Evolutionary conservation across 768 basidiomycete species (phyloP).

Genomic region (Tylopilus plumbeoviolaceoides): DNA sequence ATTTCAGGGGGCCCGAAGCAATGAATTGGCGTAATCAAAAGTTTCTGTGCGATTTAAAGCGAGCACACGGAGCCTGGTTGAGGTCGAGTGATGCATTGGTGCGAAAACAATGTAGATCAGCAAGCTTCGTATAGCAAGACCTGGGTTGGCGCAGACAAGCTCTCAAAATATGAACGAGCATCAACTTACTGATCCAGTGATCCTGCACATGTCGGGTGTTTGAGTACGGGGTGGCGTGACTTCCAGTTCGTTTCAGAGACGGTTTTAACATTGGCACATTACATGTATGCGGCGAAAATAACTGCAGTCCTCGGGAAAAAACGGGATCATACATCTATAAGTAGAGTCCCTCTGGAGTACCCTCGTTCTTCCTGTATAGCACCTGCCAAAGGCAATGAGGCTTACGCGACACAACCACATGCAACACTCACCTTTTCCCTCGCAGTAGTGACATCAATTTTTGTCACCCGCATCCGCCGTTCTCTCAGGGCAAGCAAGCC

Average conservation of each 20-base stretch:
- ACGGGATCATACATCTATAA: slow-evolving; percentile 41
- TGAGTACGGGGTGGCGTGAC: neutral
- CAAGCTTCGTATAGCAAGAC: neutral
- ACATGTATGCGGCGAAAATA: neutral
- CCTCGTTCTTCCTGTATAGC: slow-evolving; percentile 96
- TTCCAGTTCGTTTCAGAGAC: neutral
- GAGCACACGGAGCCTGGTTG: neutral
- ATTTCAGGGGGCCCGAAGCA: neutral
- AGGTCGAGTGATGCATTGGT: neutral
- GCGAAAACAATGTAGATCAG: neutral
- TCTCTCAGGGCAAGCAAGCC: slow-evolving; percentile 92
- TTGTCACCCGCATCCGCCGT: slow-evolving; percentile 90
- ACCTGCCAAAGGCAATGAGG: slow-evolving; percentile 42
- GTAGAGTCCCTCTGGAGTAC: slow-evolving; percentile 86
- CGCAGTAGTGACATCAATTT: slow-evolving; percentile 85
- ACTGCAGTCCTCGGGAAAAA: slow-evolving; percentile 4
- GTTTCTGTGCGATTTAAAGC: too few relatives aligned
- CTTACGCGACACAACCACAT: slow-evolving; percentile 1
- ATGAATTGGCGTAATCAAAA: neutral
- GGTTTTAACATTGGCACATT: neutral
- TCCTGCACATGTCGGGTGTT: neutral
- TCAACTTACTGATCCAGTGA: neutral
- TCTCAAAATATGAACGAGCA: neutral
- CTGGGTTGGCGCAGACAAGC: neutral
- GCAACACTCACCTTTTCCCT: slow-evolving; percentile 75